phyloP scores from a whole-genome alignment of 148 eudicot genomes.

The Nepenthes mirabilis region DNA sequence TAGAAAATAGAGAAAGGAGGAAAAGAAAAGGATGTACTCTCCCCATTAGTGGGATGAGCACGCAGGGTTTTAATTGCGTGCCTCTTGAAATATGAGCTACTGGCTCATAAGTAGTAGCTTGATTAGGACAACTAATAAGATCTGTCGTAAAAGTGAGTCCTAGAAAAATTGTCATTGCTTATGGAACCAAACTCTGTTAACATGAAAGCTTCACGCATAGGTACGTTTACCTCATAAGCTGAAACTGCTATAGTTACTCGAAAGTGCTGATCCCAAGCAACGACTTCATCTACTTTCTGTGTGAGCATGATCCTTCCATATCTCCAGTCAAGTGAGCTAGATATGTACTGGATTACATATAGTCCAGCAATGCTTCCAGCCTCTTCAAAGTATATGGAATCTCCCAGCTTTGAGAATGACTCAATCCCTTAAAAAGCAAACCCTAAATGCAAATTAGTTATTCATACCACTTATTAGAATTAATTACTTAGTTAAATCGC shows the following conservation, averaged over 20 bases:
- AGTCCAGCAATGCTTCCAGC: neutral
- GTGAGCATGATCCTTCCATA: slow-evolving; percentile 30
- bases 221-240: slow-evolving; percentile 20
- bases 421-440: slow-evolving; percentile 45
- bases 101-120: no score
- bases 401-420: slow-evolving; percentile 74
- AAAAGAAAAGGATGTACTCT: no score
- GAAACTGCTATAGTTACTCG: slow-evolving; percentile 35
- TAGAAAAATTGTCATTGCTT: no score
- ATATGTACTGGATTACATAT: neutral
- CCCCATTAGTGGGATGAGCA: no score
- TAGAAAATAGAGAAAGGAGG: no score
- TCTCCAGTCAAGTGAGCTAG: slow-evolving; percentile 39
- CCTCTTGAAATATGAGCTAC: no score
- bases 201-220: neutral
- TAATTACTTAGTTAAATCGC: no score
- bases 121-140: no score
- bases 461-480: no score
- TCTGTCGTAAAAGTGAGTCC: no score
- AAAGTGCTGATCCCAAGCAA: slow-evolving; percentile 59
- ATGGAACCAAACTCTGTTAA: neutral
- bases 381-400: slow-evolving; percentile 1
- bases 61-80: no score
- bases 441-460: neutral
- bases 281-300: slow-evolving; percentile 49